Evolutionary conservation across 2,329 filamentous ascomycete species (phyloP).

Genomic region (Teratosphaeriaceae sp.): DNA sequence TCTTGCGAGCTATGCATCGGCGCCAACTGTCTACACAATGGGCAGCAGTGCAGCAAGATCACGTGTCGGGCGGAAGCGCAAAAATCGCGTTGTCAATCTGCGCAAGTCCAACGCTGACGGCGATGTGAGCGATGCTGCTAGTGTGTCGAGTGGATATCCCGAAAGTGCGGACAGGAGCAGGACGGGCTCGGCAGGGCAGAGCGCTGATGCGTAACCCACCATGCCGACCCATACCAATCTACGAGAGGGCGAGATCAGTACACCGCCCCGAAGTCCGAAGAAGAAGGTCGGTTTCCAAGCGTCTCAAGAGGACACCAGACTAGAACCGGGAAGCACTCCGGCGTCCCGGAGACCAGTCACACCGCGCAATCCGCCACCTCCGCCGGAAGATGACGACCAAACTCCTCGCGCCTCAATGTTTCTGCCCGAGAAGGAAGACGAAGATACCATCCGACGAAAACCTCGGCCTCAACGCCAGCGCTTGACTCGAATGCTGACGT

Average conservation of each 20-base stretch:
- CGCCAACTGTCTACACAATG: slow-evolving; percentile 43
- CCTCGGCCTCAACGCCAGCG: slow-evolving; percentile 8
- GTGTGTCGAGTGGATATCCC: slow-evolving; percentile 41
- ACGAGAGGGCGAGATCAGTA: slow-evolving; percentile 33
- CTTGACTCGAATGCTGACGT: slow-evolving; percentile 14
- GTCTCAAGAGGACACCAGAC: background rate
- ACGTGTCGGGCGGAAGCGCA: slow-evolving; percentile 65
- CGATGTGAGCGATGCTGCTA: slow-evolving; percentile 35
- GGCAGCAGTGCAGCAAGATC: slow-evolving; percentile 55
- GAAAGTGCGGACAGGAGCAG: slow-evolving; percentile 31
- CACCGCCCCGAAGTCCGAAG: slow-evolving; percentile 45
- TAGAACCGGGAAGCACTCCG: background rate
- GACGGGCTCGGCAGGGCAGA: slow-evolving; percentile 29
- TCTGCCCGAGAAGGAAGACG: slow-evolving; percentile 8
- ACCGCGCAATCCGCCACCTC: slow-evolving; percentile 7
- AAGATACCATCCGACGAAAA: background rate
- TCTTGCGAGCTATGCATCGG: slow-evolving; percentile 55
- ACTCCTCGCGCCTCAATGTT: slow-evolving; percentile 28
- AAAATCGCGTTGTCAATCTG: slow-evolving; percentile 75
- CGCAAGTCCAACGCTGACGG: slow-evolving; percentile 49
- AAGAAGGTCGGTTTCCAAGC: slow-evolving; percentile 28
- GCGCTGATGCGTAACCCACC: slow-evolving; percentile 27
- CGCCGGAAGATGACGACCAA: slow-evolving; percentile 30
- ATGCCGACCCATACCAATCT: no score
- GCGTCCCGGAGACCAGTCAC: slow-evolving; percentile 12